Evolutionary conservation across 2,329 filamentous ascomycete genomes (phyloP), one percentile per base, ranked within the genome.

Genomic region (Xylaria sp.): DNA sequence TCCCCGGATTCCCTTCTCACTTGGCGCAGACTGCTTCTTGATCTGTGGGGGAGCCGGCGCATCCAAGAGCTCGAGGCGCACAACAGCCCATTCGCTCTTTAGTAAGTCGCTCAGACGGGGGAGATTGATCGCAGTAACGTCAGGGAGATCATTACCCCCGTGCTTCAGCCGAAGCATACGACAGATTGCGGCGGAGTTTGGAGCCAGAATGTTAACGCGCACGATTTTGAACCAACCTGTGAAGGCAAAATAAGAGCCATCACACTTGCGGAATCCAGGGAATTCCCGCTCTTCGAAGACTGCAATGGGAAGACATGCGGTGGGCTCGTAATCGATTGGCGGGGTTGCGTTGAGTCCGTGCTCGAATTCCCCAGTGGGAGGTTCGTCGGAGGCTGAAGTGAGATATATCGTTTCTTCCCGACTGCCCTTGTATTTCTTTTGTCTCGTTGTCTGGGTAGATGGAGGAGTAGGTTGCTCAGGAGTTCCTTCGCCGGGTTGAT

Each of bases 121-220:
- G 5, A 50, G 17, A 12, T 66, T 54, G 23, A 67, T n/a, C n/a
- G n/a, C n/a, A n/a, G n/a, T n/a, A n/a, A n/a, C n/a, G n/a, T n/a
- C n/a, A n/a, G n/a, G n/a, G n/a, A n/a, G n/a, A n/a, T n/a, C n/a
- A n/a, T n/a, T n/a, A n/a, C n/a, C n/a, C n/a, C n/a, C n/a, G n/a
- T n/a, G n/a, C n/a, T 72, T 72, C 63, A 70, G 68, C 31, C 65
- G 60, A 31, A 67, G 66, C 72, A 74, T 71, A 45, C 66, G 64
- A 7, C 68, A 57, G 15, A 74, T 70, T 64, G 72, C 69, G 5
- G 60, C 60, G 2, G 71, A 71, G 2, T 52, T 50, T 6, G 73
- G 71, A 0, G 71, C 68, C 0, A 74, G 57, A 19, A 73, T 17
- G 46, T 66, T 69, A 59, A 74, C 49, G 12, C 64, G 68, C 9